Evolutionary conservation across 2,329 filamentous ascomycete species (phyloP).

Genomic region (Trichoderma endophyticum): DNA sequence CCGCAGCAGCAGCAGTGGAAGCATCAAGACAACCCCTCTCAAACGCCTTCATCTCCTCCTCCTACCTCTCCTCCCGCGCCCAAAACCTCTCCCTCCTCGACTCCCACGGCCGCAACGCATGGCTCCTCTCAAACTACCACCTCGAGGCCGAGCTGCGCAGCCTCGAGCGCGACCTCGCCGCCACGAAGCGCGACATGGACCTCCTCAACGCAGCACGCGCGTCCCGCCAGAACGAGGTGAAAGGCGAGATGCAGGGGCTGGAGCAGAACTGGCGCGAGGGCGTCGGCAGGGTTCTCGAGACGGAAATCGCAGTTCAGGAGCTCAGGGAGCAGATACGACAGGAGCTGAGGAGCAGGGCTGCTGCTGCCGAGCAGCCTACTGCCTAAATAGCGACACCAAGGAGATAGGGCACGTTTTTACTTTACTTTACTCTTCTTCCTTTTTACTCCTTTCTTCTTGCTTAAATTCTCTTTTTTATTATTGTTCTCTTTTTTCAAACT

Average conservation of each 20-base stretch:
- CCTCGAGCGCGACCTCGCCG: constrained; percentile 73
- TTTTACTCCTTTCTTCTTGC: background rate
- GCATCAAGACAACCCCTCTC: constrained; percentile 57
- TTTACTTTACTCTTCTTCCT: no score
- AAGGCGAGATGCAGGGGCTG: constrained; percentile 68
- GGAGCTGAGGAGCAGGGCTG: constrained; percentile 45
- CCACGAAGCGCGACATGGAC: constrained; percentile 66
- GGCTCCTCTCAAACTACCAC: constrained; percentile 81
- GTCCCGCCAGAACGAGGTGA: constrained; percentile 65
- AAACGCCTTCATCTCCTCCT: constrained; percentile 46
- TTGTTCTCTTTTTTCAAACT: background rate
- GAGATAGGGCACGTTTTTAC: background rate
- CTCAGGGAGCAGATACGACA: constrained; percentile 66
- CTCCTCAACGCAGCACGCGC: constrained; percentile 68
- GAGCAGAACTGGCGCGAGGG: constrained; percentile 78
- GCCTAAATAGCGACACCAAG: background rate
- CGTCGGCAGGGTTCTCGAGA: constrained; percentile 77
- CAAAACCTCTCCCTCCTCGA: constrained; percentile 70
- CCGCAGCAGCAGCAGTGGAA: background rate
- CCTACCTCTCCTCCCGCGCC: constrained; percentile 52
- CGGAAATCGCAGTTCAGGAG: constrained; percentile 77
- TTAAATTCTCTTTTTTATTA: background rate
- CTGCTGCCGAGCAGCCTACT: background rate
- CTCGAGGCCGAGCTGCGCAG: constrained; percentile 63
- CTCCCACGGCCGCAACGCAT: constrained; percentile 80